phyloP scores from a whole-genome alignment of 441 rosid species.

The Flueggea neowawraea region DNA sequence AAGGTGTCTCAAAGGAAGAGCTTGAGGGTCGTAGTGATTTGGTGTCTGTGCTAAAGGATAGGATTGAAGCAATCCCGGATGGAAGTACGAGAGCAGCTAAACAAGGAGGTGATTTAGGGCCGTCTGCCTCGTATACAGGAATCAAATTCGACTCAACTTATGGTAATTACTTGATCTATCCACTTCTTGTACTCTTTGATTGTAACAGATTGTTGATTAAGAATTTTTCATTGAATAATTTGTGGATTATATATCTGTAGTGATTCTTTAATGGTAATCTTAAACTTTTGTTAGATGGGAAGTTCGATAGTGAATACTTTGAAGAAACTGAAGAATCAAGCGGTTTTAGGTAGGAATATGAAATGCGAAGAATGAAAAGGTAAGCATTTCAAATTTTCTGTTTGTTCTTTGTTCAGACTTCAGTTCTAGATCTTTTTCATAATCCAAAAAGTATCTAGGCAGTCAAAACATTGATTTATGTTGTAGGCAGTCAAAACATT shows the following conservation, averaged over 20 bases:
- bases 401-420: constrained; percentile 1
- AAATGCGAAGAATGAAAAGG: constrained; percentile 90
- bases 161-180: constrained; percentile 35
- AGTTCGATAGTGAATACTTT: constrained; percentile 74
- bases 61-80: constrained; percentile 84
- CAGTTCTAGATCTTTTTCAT: background rate
- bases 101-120: constrained; percentile 55
- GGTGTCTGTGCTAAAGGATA: constrained; percentile 72
- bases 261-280: background rate
- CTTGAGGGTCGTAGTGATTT: constrained; percentile 79
- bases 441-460: no score
- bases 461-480: constrained; percentile 1
- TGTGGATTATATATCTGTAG: background rate
- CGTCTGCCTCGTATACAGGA: constrained; percentile 68
- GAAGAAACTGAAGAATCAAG: constrained; percentile 61
- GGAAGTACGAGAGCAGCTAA: constrained; percentile 67
- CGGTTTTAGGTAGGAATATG: constrained; percentile 77
- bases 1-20: constrained; percentile 83
- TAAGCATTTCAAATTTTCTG: constrained; percentile 13
- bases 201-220: background rate
- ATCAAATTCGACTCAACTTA: constrained; percentile 74
- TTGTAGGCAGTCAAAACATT: no score
- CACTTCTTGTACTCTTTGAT: background rate
- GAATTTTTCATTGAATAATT: background rate
- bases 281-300: constrained; percentile 42